Percentiles rank a stretch among this genome's conserved stretches.
phyloP scores from a whole-genome alignment of 345 rosid species.

The Rhodomyrtus tomentosa region DNA sequence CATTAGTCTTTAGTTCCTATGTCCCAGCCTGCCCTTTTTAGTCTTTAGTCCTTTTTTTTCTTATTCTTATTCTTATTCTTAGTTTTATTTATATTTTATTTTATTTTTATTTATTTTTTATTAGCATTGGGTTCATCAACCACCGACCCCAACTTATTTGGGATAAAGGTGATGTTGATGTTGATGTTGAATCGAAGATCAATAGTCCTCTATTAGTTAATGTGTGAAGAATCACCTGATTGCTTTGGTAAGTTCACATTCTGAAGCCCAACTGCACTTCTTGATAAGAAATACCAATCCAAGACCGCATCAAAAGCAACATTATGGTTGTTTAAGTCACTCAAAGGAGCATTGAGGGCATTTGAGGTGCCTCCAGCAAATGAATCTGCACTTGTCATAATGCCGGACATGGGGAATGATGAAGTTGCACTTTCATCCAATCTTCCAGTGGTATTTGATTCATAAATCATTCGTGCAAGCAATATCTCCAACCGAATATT shows the following conservation, averaged over 20 bases:
- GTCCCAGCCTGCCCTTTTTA: too few relatives aligned
- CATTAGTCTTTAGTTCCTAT: too few relatives aligned
- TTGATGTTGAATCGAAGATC: too few relatives aligned
- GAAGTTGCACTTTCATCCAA: neutral
- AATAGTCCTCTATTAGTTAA: neutral
- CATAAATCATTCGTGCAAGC: neutral
- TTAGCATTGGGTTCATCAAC: too few relatives aligned
- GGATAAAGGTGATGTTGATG: too few relatives aligned
- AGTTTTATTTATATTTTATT: too few relatives aligned
- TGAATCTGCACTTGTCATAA: neutral
- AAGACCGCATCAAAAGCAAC: neutral
- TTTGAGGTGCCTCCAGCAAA: neutral
- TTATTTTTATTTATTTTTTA: too few relatives aligned
- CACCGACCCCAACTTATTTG: too few relatives aligned
- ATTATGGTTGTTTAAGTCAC: neutral
- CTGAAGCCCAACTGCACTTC: neutral
- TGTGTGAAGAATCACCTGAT: neutral
- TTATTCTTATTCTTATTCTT: too few relatives aligned
- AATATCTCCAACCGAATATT: constrained; percentile 2
- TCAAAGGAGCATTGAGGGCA: neutral
- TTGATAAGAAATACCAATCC: neutral
- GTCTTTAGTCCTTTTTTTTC: too few relatives aligned
- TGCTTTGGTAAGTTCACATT: neutral
- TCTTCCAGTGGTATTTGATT: neutral
- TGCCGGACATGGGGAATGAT: neutral